These are phyloP conservation scores for Gentiana straminea DNA, from an alignment of 257 asterid species.

Conservation along the genomic window DNA sequence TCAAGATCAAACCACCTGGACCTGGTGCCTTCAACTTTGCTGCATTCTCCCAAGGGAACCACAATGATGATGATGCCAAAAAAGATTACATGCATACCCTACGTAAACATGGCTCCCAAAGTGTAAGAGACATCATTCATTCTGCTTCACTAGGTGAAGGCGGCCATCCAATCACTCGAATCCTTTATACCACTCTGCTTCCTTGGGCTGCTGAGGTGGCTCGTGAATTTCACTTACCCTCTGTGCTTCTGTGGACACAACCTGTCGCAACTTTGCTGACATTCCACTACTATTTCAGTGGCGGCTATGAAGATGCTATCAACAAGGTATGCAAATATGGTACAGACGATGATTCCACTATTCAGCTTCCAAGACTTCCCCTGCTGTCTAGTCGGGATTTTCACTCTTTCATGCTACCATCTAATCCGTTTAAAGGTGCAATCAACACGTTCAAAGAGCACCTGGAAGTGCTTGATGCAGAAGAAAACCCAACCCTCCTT, in stretches of 20 bases:
- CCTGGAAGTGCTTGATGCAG: conserved; percentile 15
- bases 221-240: conserved; percentile 25
- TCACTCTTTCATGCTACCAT: conserved; percentile 29
- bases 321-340: neutral
- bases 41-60: conserved; percentile 6
- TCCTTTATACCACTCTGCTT: conserved; percentile 17
- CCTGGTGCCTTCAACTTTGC: conserved; percentile 13
- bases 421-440: neutral
- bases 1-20: neutral
- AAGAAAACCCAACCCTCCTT: conserved; percentile 8
- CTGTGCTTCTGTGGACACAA: conserved; percentile 29
- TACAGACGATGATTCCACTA: conserved; percentile 11
- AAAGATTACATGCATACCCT: conserved; percentile 12
- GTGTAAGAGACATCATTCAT: conserved; percentile 12
- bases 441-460: conserved; percentile 18
- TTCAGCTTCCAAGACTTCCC: conserved; percentile 26
- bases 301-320: conserved; percentile 23
- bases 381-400: conserved; percentile 13
- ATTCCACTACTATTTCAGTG: conserved; percentile 24
- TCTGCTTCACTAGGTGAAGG: conserved; percentile 1
- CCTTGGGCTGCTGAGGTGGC: conserved; percentile 29
- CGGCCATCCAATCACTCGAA: conserved; percentile 17
- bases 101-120: conserved; percentile 9
- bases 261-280: conserved; percentile 24
- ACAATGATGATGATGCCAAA: conserved; percentile 18